Evolutionary conservation across 306 rosid species (phyloP), one percentile per base, ranked within the genome.

Genomic region (Dalbergia oliveri): DNA sequence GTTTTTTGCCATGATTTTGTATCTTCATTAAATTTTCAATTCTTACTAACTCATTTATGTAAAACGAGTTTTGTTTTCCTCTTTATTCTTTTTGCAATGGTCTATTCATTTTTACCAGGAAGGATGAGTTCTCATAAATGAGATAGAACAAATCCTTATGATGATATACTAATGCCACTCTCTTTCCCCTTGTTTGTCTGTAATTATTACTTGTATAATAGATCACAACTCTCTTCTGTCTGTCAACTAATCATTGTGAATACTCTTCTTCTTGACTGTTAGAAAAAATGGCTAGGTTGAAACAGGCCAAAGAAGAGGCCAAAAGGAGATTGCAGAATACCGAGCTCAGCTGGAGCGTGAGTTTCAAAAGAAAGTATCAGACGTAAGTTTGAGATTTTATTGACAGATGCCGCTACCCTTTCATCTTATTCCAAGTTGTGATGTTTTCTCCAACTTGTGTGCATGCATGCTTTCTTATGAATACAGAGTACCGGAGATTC

Each of bases 251-350:
- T 58, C 51, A 69, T 23, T 76, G 23, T 13, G 21, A 5, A 5
- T 74, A 23, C 60, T 56, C 37, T 79, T 76, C 44, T 13, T 74
- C 68, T 72, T 76, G 79, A 23, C 64, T 66, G 34, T 75, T 69
- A 93, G 99, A 91, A 65, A 95, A 95, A 95, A 1, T 80, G 89
- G 93, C 94, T 76, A 90, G 98, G 74, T 89, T 95, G 88, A 95
- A 90, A 84, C 98, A 95, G 78, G 99, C 98, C 76, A 90, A 95
- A 80, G 97, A 95, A 14, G 99, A 93, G 89, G 99, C 99, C 10
- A 83, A 21, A 91, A 77, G 90, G 97, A 95, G 88, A 79, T 93
- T 72, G 88, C 94, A 56, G 90, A 89, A 64, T 90, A 88, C 78
- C 93, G 99, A 26, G 89, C 92, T 61, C 97, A 95, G 78, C 85